These are phyloP conservation scores for Cordia subcordata DNA, from an alignment of 257 asterid genomes.

Conservation along the genomic window DNA sequence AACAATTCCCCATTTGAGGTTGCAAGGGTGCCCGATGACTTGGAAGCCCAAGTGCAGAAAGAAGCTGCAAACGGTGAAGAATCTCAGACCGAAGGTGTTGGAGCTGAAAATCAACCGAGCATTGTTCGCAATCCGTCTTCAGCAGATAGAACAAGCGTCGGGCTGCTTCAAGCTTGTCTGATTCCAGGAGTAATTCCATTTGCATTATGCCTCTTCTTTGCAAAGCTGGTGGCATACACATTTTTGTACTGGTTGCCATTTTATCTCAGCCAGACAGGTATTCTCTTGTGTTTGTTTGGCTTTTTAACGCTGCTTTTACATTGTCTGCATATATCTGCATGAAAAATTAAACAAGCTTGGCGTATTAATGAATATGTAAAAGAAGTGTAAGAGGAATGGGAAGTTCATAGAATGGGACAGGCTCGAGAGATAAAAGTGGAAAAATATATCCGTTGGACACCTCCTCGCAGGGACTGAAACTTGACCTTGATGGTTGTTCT, in stretches of 20 bases:
- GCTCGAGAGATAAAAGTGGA: too few relatives aligned
- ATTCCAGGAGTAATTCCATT: constrained; percentile 91
- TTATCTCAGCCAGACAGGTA: constrained; percentile 92
- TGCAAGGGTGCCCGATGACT: constrained; percentile 22
- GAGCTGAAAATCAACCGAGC: constrained; percentile 16
- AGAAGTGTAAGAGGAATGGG: too few relatives aligned
- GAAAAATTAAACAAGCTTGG: too few relatives aligned
- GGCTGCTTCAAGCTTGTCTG: constrained; percentile 52
- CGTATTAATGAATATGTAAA: too few relatives aligned
- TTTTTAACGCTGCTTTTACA: not conserved
- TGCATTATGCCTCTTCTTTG: constrained; percentile 76
- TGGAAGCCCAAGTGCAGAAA: constrained; percentile 55
- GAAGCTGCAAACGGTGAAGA: too few relatives aligned
- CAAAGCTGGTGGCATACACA: constrained; percentile 84
- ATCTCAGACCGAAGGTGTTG: not conserved
- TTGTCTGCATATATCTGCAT: not conserved
- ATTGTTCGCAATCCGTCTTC: not conserved
- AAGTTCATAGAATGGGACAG: too few relatives aligned
- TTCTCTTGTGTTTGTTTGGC: not conserved
- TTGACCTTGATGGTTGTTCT: too few relatives aligned
- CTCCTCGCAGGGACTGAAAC: too few relatives aligned
- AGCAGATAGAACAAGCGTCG: constrained; percentile 46
- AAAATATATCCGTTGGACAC: too few relatives aligned
- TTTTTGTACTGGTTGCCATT: constrained; percentile 86
- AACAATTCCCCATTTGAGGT: constrained; percentile 16